A percentile compares a stretch with the other conserved stretches of the same genome.
These are phyloP conservation scores for Casuarina cunninghamiana DNA, from an alignment of 306 rosid genomes.

Conservation along the genomic window DNA sequence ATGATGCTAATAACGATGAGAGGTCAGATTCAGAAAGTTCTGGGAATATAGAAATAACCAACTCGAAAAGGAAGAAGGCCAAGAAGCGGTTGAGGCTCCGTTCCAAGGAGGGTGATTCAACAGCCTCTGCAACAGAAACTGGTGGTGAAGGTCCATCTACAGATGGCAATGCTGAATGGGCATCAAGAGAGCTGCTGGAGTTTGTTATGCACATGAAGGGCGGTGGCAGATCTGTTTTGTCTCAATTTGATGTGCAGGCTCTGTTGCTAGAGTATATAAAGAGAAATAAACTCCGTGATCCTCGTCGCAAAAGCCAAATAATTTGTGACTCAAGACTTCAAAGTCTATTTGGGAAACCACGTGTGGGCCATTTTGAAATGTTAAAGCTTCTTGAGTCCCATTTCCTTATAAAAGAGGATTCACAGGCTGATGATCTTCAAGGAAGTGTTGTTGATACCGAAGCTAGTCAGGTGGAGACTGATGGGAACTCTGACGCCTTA, in stretches of 20 bases:
- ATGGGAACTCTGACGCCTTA: slow-evolving; percentile 56
- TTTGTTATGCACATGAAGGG: slow-evolving; percentile 97
- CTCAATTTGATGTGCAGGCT: slow-evolving; percentile 99
- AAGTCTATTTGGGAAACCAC: slow-evolving; percentile 91
- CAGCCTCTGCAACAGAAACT: slow-evolving; percentile 20
- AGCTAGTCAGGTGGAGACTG: slow-evolving; percentile 76
- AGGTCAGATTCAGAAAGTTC: slow-evolving; percentile 72
- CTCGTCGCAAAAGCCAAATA: slow-evolving; percentile 93
- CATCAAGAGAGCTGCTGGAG: slow-evolving; percentile 92
- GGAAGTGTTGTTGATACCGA: slow-evolving; percentile 91
- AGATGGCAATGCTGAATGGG: slow-evolving; percentile 66
- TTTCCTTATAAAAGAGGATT: slow-evolving; percentile 81
- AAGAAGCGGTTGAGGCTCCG: slow-evolving; percentile 65
- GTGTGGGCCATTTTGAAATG: slow-evolving; percentile 99
- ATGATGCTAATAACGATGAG: slow-evolving; percentile 62
- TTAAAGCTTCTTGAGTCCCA: slow-evolving; percentile 97
- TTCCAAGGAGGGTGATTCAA: slow-evolving; percentile 45
- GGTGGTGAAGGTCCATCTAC: slow-evolving; percentile 48
- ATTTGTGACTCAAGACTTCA: slow-evolving; percentile 89
- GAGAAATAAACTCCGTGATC: slow-evolving; percentile 92
- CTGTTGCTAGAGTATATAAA: slow-evolving; percentile 95
- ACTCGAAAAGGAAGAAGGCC: slow-evolving; percentile 61
- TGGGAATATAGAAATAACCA: slow-evolving; percentile 52
- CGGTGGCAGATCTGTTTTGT: slow-evolving; percentile 67
- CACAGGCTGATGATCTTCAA: slow-evolving; percentile 73